These are phyloP conservation scores for Yamadazyma diospyri DNA, from an alignment of 1,139 yeast genomes.

Conservation along the genomic window DNA sequence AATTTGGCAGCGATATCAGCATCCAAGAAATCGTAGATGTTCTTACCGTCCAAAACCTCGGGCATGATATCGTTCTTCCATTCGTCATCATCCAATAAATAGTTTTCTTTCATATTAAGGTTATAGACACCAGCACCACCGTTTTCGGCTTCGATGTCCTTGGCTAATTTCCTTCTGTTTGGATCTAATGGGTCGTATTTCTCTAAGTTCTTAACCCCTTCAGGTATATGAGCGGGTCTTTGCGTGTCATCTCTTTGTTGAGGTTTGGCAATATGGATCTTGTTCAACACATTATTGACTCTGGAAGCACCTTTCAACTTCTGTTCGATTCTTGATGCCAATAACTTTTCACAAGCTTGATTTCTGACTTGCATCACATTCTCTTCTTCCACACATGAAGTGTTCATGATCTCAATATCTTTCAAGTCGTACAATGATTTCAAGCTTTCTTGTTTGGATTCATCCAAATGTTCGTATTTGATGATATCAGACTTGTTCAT, in stretches of 20 bases:
- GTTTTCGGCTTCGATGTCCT: slow-evolving; percentile 87
- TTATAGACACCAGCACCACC: slow-evolving; percentile 99
- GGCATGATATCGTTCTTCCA: slow-evolving; percentile 99
- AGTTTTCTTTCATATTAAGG: slow-evolving; percentile 87
- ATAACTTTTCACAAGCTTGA: slow-evolving; percentile 93
- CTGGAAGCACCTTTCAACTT: slow-evolving; percentile 93
- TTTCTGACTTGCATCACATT: slow-evolving; percentile 95
- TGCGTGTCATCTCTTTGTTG: slow-evolving; percentile 80
- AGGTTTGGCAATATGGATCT: slow-evolving; percentile 93
- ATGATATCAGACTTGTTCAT: slow-evolving; percentile 93
- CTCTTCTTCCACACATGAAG: slow-evolving; percentile 93
- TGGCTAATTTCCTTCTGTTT: slow-evolving; percentile 73
- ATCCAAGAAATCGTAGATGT: slow-evolving; percentile 95
- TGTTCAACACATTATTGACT: slow-evolving; percentile 83
- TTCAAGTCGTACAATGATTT: slow-evolving; percentile 58
- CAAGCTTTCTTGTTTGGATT: slow-evolving; percentile 70
- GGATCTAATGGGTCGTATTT: slow-evolving; percentile 82
- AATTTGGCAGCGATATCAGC: slow-evolving; percentile 91
- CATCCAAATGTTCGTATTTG: slow-evolving; percentile 76
- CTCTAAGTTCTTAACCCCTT: slow-evolving; percentile 51
- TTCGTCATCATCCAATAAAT: slow-evolving; percentile 87
- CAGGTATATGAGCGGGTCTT: slow-evolving; percentile 82
- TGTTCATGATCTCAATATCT: slow-evolving; percentile 88
- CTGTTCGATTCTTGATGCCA: slow-evolving; percentile 94
- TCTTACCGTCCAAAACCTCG: slow-evolving; percentile 91